Evolutionary conservation across 2,329 filamentous ascomycete species (phyloP).

Genomic region (Raffaelea deltoideospora): DNA sequence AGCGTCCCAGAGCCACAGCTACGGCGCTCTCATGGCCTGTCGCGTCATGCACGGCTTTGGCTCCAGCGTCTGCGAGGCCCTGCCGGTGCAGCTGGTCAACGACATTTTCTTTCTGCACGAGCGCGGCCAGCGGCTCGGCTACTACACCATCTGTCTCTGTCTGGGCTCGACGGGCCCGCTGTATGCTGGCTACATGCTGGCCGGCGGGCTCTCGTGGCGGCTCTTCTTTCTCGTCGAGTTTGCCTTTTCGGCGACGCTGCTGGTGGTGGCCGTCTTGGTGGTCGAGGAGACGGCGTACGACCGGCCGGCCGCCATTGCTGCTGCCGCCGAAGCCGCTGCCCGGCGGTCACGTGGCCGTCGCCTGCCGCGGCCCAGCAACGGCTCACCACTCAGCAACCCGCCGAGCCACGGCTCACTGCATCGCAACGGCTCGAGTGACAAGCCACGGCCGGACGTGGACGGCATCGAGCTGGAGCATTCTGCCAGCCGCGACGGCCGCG

Average conservation of each 20-base stretch:
- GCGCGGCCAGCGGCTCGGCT: conserved; percentile 38
- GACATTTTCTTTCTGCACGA: conserved; percentile 32
- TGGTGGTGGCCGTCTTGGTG: conserved; percentile 17
- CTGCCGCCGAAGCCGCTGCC: too few relatives aligned
- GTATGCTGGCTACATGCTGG: conserved; percentile 46
- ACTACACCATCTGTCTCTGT: conserved; percentile 44
- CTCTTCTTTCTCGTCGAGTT: conserved; percentile 47
- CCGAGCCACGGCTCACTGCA: too few relatives aligned
- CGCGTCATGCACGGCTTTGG: conserved; percentile 24
- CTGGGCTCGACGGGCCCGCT: conserved; percentile 39
- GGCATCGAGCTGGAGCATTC: too few relatives aligned
- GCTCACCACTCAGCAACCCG: too few relatives aligned
- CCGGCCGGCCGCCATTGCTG: conserved; percentile 8
- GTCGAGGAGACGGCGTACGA: conserved; percentile 19
- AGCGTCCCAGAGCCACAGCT: conserved; percentile 20
- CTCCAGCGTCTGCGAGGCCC: conserved; percentile 26
- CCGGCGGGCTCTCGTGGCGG: conserved; percentile 40
- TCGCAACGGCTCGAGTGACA: not conserved
- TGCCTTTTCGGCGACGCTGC: conserved; percentile 25
- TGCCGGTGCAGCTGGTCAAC: conserved; percentile 29
- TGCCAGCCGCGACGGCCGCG: not conserved
- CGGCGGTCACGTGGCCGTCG: too few relatives aligned
- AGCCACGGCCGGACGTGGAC: not conserved
- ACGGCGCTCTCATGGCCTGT: conserved; percentile 21
- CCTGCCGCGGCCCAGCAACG: too few relatives aligned